These are phyloP conservation scores for Capsella rubella DNA, from an alignment of 441 rosid genomes.

Conservation along the genomic window DNA sequence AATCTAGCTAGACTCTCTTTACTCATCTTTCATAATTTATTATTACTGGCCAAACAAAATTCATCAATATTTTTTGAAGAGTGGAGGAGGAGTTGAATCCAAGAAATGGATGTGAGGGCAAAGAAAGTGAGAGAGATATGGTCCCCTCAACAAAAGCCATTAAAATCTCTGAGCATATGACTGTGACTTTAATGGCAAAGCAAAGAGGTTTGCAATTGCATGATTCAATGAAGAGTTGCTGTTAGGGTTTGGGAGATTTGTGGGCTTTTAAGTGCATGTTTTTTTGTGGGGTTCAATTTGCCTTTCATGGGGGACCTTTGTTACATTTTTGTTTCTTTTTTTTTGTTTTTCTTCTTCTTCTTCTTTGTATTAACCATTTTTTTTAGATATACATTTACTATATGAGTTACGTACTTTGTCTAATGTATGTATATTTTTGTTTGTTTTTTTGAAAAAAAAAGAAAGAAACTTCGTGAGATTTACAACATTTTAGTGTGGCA, in stretches of 20 bases:
- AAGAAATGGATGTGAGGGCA: constrained; percentile 45
- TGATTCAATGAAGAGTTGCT: constrained; percentile 49
- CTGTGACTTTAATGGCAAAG: constrained; percentile 48
- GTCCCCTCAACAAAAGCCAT: constrained; percentile 51
- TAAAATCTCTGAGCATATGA: constrained; percentile 48
- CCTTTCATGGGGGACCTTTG: constrained; percentile 40
- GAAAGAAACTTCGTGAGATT: too few relatives aligned
- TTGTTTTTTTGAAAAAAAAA: background rate
- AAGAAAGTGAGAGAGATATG: constrained; percentile 45
- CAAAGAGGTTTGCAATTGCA: constrained; percentile 50
- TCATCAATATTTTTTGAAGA: constrained; percentile 17
- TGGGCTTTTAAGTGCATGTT: constrained; percentile 47
- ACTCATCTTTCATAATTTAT: constrained; percentile 35
- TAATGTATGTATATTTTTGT: background rate
- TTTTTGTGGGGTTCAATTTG: constrained; percentile 41
- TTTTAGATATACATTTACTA: constrained; percentile 19
- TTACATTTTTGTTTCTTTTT: background rate
- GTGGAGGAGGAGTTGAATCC: constrained; percentile 44
- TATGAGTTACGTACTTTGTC: background rate
- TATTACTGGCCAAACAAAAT: constrained; percentile 41
- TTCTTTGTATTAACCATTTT: background rate
- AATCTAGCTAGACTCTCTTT: constrained; percentile 34
- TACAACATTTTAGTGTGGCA: too few relatives aligned
- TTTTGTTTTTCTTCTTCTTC: too few relatives aligned
- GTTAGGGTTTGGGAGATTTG: constrained; percentile 48